Base-by-base conservation (phyloP, 768 basidiomycete species). In the Sarcomyxa edulis region DNA sequence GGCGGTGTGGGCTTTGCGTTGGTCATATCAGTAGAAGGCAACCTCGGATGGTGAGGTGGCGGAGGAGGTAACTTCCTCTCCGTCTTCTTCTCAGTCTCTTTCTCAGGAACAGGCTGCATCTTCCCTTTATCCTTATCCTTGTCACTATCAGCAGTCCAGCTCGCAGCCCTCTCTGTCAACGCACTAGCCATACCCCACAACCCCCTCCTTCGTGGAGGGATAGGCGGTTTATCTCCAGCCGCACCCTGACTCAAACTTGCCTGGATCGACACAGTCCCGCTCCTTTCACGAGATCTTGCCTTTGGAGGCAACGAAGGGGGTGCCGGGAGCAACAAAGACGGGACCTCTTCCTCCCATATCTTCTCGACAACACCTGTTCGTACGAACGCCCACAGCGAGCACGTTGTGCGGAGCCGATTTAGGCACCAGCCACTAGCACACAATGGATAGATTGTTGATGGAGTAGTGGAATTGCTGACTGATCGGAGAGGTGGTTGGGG, bases 361-460 rank as follows among this genome's bases (percentile, higher is more conserved):
- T 81, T 84, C 43, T 92, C 89, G 14, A 95, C 69, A 38, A 96
- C 67, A 7, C 84, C 78, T 0, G 77, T 80, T 16, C 90, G 76
- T 35, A 95, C 80, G 51, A 88, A 95, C 12, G 84, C 78, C 91
- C 92, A 96, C 10, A 95, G 64, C 4, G 82, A 84, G 58, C 91
- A 94, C n/a, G 92, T 90, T 25, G 83, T 71, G 9, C 92, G 78
- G 14, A 96, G 67, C 6, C 93, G 76, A 5, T 74, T 64, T 11
- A 95, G 67, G 56, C 92, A 95, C 83, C 91, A 95, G n/a, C 86
- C 81, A 12, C 74, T 76, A 8, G 73, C 65, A 51, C 92, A 96
- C 2, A 96, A 65, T 1, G 93, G 89, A 57, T 95, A 87, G 12
- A 82, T 69, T 2, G 76, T 71, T 21, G 70, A 41, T 43, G 32